Percentiles rank a stretch among this genome's conserved stretches.
phyloP scores from a whole-genome alignment of 768 basidiomycete genomes.

The Trametes punicea region DNA sequence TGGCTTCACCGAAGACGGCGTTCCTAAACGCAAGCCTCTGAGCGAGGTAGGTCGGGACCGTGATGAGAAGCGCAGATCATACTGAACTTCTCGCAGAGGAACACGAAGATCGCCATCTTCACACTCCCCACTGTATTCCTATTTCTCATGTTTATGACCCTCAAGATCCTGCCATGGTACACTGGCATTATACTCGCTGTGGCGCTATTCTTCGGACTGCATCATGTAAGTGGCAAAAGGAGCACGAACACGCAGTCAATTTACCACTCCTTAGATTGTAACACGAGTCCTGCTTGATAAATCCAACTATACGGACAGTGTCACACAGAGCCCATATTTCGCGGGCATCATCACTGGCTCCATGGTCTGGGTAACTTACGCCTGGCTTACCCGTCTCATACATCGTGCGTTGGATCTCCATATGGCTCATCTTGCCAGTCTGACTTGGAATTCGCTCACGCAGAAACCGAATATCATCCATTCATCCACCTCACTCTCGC shows the following conservation, averaged over 20 bases:
- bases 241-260: neutral
- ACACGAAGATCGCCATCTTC: constrained; percentile 80
- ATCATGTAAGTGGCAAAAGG: constrained; percentile 78
- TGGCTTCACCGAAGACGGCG: constrained; percentile 74
- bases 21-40: constrained; percentile 61
- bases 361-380: constrained; percentile 82
- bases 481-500: constrained; percentile 77
- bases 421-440: neutral
- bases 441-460: too few relatives aligned
- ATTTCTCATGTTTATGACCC: constrained; percentile 79
- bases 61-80: neutral
- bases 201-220: constrained; percentile 90
- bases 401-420: constrained; percentile 46
- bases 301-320: constrained; percentile 74
- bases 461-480: constrained; percentile 76
- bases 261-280: constrained; percentile 52
- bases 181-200: constrained; percentile 78
- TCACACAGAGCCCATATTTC: constrained; percentile 89
- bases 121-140: constrained; percentile 74
- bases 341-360: constrained; percentile 85
- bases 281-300: constrained; percentile 84
- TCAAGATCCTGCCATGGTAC: constrained; percentile 87
- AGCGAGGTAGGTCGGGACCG: constrained; percentile 53
- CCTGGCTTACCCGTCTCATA: constrained; percentile 77
- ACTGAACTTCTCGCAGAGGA: constrained; percentile 46